Conservation (phyloP, 805 yeast species). For the Cyberlindnera maclurae region DNA sequence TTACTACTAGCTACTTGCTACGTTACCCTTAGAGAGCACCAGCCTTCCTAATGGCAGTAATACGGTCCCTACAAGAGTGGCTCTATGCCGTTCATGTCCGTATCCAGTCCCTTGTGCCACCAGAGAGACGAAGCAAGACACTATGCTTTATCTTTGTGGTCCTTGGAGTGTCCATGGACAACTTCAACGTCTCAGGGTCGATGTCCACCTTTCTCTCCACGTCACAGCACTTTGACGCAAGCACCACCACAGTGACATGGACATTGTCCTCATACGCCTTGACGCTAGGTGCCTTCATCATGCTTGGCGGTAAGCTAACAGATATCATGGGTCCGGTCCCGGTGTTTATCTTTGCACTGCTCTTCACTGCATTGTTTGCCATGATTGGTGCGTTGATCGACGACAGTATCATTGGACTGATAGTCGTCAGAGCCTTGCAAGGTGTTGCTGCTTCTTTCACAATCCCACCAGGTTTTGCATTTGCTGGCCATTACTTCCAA, state of each 20-base stretch:
- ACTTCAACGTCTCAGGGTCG: constrained; percentile 7
- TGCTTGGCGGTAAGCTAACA: constrained; percentile 34
- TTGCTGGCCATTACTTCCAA: constrained; percentile 25
- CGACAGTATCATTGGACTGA: constrained; percentile 28
- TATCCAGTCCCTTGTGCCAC: constrained; percentile 1
- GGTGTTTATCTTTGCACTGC: constrained; percentile 24
- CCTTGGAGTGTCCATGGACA: constrained; percentile 11
- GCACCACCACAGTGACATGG: constrained; percentile 32
- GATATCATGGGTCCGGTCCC: constrained; percentile 35
- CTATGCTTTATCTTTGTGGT: constrained; percentile 16
- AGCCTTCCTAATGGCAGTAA: no score
- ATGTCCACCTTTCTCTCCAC: constrained; percentile 14
- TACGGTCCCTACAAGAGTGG: background rate
- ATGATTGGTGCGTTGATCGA: constrained; percentile 31
- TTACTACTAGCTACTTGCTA: no score
- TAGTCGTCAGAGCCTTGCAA: constrained; percentile 38
- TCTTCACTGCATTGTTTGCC: constrained; percentile 21
- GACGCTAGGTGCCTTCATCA: constrained; percentile 38
- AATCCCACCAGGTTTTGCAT: constrained; percentile 31
- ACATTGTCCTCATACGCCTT: constrained; percentile 36
- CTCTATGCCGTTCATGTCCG: background rate
- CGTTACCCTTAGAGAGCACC: no score
- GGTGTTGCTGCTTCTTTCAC: constrained; percentile 37
- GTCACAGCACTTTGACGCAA: constrained; percentile 3
- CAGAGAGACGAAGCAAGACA: constrained; percentile 1